Conservation (phyloP, 177 flowering plant species). For the Vitis hybrid region DNA sequence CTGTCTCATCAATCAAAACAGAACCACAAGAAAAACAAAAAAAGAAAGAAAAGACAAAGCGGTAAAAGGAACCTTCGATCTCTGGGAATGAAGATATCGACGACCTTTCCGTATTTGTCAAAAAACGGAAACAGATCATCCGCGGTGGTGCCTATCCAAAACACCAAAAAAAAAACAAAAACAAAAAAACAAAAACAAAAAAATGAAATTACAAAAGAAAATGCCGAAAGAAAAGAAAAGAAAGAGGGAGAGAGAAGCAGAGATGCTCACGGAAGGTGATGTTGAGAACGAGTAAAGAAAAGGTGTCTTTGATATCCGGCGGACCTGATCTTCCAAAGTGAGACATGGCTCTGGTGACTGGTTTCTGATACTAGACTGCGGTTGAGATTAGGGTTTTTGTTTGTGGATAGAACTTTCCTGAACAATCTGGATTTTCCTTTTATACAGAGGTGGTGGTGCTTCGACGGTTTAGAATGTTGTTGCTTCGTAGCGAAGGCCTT, state of each 20-base stretch:
- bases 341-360: conserved; percentile 26
- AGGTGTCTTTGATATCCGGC: conserved; percentile 54
- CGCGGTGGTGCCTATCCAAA: conserved; percentile 38
- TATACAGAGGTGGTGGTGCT: too few species aligned
- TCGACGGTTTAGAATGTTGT: too few species aligned
- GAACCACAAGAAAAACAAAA: not conserved
- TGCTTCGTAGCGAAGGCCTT: too few species aligned
- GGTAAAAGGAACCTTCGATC: conserved; percentile 37
- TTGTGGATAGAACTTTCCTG: too few species aligned
- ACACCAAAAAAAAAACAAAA: not conserved
- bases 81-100: conserved; percentile 51
- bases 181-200: not conserved
- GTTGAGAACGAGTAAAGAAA: conserved; percentile 58
- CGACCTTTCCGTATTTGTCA: conserved; percentile 57
- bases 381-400: too few species aligned
- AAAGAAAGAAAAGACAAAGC: not conserved
- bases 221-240: not conserved
- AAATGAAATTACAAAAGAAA: not conserved
- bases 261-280: conserved; percentile 41
- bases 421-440: too few species aligned
- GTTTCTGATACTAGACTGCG: too few species aligned
- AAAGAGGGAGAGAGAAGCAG: conserved; percentile 4
- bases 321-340: conserved; percentile 62
- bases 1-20: too few species aligned
- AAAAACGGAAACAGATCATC: conserved; percentile 51